Evolutionary conservation across 768 basidiomycete genomes (phyloP), one percentile per base, ranked within the genome.

Genomic region (Auricularia auricula-judae): DNA sequence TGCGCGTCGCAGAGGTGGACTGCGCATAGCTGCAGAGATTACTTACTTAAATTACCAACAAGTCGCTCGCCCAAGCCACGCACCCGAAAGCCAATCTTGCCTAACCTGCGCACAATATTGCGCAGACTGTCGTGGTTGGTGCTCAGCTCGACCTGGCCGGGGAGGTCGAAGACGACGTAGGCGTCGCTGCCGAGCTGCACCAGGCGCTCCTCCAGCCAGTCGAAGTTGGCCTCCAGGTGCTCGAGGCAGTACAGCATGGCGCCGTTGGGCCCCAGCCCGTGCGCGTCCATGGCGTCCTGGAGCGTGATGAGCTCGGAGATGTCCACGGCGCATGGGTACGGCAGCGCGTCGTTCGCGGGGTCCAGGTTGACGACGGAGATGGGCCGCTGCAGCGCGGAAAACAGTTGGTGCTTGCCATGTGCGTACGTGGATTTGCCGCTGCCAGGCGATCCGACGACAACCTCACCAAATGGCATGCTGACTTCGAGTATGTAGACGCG

Each of bases 1-100:
- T 96, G 93, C 0, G 97, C 91, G 76, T 99, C 96, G 74, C 93
- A 97, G 1, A 99, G 80, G 74, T 98, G 93, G 7, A 98, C 91
- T 7, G 91, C 91, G 63, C 92, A 93, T 68, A 98, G 79, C 95
- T 97, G 71, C 34, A 29, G 29, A 29, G 29, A 29, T 29, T 29
- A 29, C 29, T 29, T 29, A 29, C 29, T 29, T 29, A 3, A 29
- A 29, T 29, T 29, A 29, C 29, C 29, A 29, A 29, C 29, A 29
- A 29, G 29, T 29, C 29, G 29, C 29, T 29, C 2, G 29, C 29
- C 29, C 2, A 3, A 29, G 21, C 76, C 11, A 78, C 93, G 77
- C 76, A 98, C 96, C 77, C 96, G 81, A 72, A 91, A 94, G 16
- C 87, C 87, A 70, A 78, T 73, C 77, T 92, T 95, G 51, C 79